These are phyloP conservation scores for Diphasiastrum complanatum DNA, from an alignment of 83 land plant genomes.

Conservation along the genomic window DNA sequence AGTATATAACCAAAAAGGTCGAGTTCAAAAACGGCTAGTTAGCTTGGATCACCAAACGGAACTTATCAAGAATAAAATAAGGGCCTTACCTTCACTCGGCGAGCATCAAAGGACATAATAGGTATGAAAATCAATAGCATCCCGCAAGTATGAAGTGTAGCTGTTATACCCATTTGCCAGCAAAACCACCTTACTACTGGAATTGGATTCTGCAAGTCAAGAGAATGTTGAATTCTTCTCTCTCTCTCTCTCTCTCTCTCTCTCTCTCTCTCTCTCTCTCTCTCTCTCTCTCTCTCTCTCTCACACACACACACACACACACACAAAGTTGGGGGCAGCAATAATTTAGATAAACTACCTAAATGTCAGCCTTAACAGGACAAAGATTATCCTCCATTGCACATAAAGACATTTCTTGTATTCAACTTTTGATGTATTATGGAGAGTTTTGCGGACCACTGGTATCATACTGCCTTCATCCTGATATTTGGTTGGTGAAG, in stretches of 20 bases:
- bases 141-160: constrained; percentile 39
- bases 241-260: constrained; percentile 13
- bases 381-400: too few species aligned
- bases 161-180: constrained; percentile 55
- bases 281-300: background rate
- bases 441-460: too few species aligned
- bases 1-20: background rate
- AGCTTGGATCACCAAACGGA: background rate
- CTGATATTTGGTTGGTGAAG: too few species aligned
- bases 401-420: too few species aligned
- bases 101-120: constrained; percentile 41
- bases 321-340: too few species aligned
- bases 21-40: background rate
- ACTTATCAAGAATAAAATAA: too few species aligned
- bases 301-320: background rate
- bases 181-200: constrained; percentile 45
- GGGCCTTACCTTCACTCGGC: constrained; percentile 34
- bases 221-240: too few species aligned
- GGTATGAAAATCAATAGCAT: constrained; percentile 45
- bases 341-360: too few species aligned
- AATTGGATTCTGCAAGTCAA: constrained; percentile 47
- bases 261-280: constrained; percentile 8
- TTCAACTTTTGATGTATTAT: too few species aligned
- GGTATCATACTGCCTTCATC: too few species aligned
- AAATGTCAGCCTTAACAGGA: too few species aligned